Evolutionary conservation across 768 basidiomycete species (phyloP).

Genomic region (Tremella mesenterica): DNA sequence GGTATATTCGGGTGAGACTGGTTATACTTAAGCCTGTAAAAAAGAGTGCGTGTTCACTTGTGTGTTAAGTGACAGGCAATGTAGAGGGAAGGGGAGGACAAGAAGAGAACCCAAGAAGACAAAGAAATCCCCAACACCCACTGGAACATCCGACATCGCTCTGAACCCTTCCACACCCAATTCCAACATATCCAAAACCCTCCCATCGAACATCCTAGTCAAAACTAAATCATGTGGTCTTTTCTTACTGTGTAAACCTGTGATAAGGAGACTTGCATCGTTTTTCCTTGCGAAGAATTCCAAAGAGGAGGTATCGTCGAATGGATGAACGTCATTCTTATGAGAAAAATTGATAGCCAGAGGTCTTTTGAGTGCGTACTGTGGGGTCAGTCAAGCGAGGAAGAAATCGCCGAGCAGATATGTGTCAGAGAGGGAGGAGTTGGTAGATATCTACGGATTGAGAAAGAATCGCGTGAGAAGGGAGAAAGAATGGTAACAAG

Average conservation of each 20-base stretch:
- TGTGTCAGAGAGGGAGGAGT: background rate
- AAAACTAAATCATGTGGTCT: constrained; percentile 78
- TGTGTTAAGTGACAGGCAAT: too few species aligned
- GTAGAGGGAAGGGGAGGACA: background rate
- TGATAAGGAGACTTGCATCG: constrained; percentile 80
- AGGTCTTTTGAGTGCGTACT: constrained; percentile 94
- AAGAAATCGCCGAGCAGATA: background rate
- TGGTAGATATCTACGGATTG: background rate
- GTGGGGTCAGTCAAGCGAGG: constrained; percentile 2
- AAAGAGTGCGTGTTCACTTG: too few species aligned
- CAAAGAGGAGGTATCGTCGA: constrained; percentile 71
- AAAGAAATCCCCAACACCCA: constrained; percentile 42
- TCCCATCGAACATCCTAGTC: constrained; percentile 73
- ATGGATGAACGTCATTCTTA: constrained; percentile 83
- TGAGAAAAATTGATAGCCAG: constrained; percentile 85
- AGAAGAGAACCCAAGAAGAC: background rate
- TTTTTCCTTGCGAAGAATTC: constrained; percentile 93
- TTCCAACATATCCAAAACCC: constrained; percentile 90
- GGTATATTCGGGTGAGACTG: too few species aligned
- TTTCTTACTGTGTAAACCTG: constrained; percentile 91
- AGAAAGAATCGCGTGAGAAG: background rate
- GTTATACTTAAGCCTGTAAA: too few species aligned
- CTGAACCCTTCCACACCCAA: constrained; percentile 74
- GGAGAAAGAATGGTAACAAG: background rate
- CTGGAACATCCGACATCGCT: constrained; percentile 76